Evolutionary conservation across 164 flowering plant species (phyloP), one percentile per base, ranked within the genome.

Genomic region (Aristolochia contorta): DNA sequence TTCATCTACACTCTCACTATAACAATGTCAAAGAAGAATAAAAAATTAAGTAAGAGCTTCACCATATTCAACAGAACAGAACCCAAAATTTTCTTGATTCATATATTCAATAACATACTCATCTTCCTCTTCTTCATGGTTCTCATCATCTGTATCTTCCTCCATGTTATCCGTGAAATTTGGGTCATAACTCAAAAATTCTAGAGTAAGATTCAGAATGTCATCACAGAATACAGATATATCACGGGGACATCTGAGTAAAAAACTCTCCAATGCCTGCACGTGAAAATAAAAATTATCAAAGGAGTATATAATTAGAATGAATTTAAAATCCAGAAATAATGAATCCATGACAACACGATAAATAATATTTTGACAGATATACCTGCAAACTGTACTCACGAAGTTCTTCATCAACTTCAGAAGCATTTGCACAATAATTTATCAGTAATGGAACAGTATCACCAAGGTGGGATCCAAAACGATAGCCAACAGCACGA

Each of bases 401-500:
- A 48, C 97, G 95, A 69, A 94, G 97, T 77, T 94, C 99, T 72
- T 94, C 99, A 74, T 94, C 97, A 68, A 80, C 85, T 72, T 94
- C 99, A 25, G 99, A 88, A 62, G 96, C 96, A 75, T 73, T 87
- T 41, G 76, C 81, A 72, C 99, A 94, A 62, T 94, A 94, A 72
- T 69, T 77, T 22, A 91, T 79, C 12, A 94, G 72, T 56, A 94
- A 68, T 7, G 97, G 97, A 65, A 94, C 86, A 56, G 97, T 82
- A 27, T 91, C 95, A 57, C 78, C 86, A 62, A 94, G 96, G 73
- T 91, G 88, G 22, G 93, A 77, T 70, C 99, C 99, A 82, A 94
- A 94, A 32, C 99, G 99, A 68, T 91, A 94, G 47, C 99, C 99
- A 78, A 94, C 99, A 69, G 99, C 84, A 58, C 99, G 99, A 61